phyloP scores from a whole-genome alignment of 257 asterid species.

The Thymus mandschuricus region DNA sequence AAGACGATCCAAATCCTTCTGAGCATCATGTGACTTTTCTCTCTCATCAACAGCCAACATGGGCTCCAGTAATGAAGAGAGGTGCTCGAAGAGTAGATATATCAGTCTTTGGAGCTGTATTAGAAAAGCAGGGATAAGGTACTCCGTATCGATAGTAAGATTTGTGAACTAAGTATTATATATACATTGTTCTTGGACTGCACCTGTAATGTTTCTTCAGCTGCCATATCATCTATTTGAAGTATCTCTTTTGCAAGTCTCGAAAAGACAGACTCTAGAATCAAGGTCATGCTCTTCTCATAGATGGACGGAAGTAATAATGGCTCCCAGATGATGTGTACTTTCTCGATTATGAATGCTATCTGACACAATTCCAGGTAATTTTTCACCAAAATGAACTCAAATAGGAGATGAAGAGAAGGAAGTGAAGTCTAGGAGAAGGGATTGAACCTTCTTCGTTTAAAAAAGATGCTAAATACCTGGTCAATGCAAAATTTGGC shows the following conservation, averaged over 20 bases:
- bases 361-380: slow-evolving; percentile 55
- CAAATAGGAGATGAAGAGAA: slow-evolving; percentile 28
- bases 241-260: slow-evolving; percentile 82
- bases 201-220: slow-evolving; percentile 98
- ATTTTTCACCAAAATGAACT: slow-evolving; percentile 22
- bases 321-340: slow-evolving; percentile 91
- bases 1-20: slow-evolving; percentile 43
- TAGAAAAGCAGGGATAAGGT: slow-evolving; percentile 20
- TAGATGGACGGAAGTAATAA: slow-evolving; percentile 75
- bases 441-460: slow-evolving; percentile 20
- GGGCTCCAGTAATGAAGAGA: slow-evolving; percentile 67
- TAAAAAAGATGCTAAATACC: slow-evolving; percentile 58
- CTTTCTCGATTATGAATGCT: slow-evolving; percentile 95
- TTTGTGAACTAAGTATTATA: not conserved
- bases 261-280: slow-evolving; percentile 71
- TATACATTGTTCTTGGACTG: not conserved
- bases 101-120: slow-evolving; percentile 82
- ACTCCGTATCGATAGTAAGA: slow-evolving; percentile 29
- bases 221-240: slow-evolving; percentile 92
- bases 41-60: slow-evolving; percentile 43
- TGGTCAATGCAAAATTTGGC: slow-evolving; percentile 92
- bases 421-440: not conserved
- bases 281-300: slow-evolving; percentile 69
- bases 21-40: slow-evolving; percentile 52
- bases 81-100: slow-evolving; percentile 80